Percentiles rank a stretch among this genome's conserved stretches.
phyloP scores from a whole-genome alignment of 805 yeast species.

The Pichia paraexigua region DNA sequence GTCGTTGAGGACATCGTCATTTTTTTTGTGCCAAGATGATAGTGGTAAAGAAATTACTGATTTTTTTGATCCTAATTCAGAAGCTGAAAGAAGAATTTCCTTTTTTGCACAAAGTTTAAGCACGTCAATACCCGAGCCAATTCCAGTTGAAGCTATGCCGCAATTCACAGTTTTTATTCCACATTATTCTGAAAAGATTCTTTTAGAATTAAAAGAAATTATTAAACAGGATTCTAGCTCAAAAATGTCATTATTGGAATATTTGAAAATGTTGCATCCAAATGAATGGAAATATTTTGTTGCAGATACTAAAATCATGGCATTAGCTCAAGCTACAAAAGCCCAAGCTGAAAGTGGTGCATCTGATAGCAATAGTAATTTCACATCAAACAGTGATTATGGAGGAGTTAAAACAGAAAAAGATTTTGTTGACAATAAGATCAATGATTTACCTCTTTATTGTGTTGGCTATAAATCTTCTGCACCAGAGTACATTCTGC shows the following conservation, averaged over 20 bases:
- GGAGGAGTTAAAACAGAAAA: conserved; percentile 26
- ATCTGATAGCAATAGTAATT: not conserved
- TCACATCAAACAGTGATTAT: not conserved
- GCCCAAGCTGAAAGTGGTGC: not conserved
- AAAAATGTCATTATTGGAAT: conserved; percentile 60
- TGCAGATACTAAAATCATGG: conserved; percentile 57
- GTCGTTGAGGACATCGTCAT: conserved; percentile 34
- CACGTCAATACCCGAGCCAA: conserved; percentile 40
- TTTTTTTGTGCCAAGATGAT: conserved; percentile 44
- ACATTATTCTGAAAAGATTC: conserved; percentile 44
- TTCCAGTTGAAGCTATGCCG: conserved; percentile 41
- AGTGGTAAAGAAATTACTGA: conserved; percentile 30
- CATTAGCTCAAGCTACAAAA: conserved; percentile 5
- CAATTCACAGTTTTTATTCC: conserved; percentile 44
- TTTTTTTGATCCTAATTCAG: conserved; percentile 37
- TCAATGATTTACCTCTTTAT: conserved; percentile 60
- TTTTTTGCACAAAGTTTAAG: conserved; percentile 49
- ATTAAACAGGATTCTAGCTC: conserved; percentile 39
- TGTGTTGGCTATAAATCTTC: conserved; percentile 67
- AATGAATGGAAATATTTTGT: conserved; percentile 80
- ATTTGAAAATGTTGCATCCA: conserved; percentile 62
- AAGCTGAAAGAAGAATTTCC: conserved; percentile 44
- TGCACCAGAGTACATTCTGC: conserved; percentile 49
- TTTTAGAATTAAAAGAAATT: conserved; percentile 37
- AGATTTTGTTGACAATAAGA: conserved; percentile 32